Conservation (phyloP, 257 asterid genomes). For the Jaltomata sinuosa region DNA sequence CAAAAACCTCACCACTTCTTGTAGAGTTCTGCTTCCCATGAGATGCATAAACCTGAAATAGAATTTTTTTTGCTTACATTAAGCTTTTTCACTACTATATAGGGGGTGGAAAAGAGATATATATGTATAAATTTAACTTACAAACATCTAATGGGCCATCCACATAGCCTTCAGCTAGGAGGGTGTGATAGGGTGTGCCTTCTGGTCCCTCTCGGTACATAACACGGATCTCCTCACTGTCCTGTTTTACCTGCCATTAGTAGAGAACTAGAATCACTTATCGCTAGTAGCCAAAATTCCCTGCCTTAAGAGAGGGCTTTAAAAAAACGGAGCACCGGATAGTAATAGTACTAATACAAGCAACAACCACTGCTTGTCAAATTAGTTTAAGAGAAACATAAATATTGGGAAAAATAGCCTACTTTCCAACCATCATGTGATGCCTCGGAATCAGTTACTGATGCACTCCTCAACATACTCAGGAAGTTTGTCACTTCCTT, state of each 20-base stretch:
- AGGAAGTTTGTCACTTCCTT: conserved; percentile 57
- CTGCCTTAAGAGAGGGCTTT: background rate
- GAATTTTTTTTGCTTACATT: background rate
- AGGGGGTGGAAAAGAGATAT: background rate
- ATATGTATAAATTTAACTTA: conserved; percentile 32
- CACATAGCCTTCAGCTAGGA: conserved; percentile 82
- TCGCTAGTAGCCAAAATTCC: background rate
- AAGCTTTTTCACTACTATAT: background rate
- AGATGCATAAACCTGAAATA: conserved; percentile 65
- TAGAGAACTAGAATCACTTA: background rate
- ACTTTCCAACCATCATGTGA: conserved; percentile 63
- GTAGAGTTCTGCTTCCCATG: conserved; percentile 67
- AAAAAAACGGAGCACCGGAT: background rate
- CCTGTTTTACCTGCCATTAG: conserved; percentile 60
- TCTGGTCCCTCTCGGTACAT: conserved; percentile 93
- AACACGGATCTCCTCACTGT: conserved; percentile 74
- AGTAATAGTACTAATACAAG: background rate
- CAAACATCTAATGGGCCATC: conserved; percentile 92
- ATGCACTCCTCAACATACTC: conserved; percentile 72
- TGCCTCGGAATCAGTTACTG: conserved; percentile 25
- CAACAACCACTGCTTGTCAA: background rate
- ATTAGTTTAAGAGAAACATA: background rate
- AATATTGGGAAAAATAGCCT: conserved; percentile 6
- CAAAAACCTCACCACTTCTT: conserved; percentile 41
- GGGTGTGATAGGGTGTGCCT: conserved; percentile 75